phyloP scores from a whole-genome alignment of 2,329 filamentous ascomycete genomes.

The Phyllosticta citriasiana region DNA sequence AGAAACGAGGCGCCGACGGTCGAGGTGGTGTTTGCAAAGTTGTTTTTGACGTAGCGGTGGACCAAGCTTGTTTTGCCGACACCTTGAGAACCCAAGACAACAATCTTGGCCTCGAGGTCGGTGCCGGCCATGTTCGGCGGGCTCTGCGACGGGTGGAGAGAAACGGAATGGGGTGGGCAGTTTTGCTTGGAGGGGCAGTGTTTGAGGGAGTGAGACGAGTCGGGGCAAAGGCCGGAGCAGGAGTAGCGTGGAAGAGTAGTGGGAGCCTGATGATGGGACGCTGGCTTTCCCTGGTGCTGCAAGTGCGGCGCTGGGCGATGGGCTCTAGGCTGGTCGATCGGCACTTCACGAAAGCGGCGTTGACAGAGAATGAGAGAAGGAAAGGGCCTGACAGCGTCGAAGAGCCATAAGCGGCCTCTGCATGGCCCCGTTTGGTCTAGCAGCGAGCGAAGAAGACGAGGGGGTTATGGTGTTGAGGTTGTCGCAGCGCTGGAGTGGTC shows the following conservation, averaged over 20 bases:
- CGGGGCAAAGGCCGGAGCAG: not conserved
- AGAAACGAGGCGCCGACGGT: conserved; percentile 47
- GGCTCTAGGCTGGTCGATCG: not conserved
- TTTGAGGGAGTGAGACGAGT: not conserved
- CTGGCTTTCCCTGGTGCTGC: not conserved
- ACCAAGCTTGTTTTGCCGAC: conserved; percentile 75
- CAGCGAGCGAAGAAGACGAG: not conserved
- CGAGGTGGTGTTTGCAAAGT: conserved; percentile 43
- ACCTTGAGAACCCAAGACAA: conserved; percentile 68
- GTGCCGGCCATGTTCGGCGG: conserved; percentile 11
- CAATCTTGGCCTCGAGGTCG: conserved; percentile 71
- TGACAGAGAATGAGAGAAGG: not conserved
- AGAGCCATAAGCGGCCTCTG: not conserved
- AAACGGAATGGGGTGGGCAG: not conserved
- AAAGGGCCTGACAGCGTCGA: not conserved
- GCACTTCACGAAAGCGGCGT: not conserved
- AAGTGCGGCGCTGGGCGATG: not conserved
- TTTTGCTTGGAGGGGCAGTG: not conserved
- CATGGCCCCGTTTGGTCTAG: not conserved
- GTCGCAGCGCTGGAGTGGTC: not conserved
- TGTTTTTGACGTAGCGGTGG: conserved; percentile 64
- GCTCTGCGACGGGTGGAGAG: not conserved
- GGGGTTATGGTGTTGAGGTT: not conserved
- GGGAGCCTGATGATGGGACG: not conserved
- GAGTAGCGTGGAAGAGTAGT: not conserved